phyloP scores from a whole-genome alignment of 2,329 filamentous ascomycete genomes.

The Rachicladosporium sp. region DNA sequence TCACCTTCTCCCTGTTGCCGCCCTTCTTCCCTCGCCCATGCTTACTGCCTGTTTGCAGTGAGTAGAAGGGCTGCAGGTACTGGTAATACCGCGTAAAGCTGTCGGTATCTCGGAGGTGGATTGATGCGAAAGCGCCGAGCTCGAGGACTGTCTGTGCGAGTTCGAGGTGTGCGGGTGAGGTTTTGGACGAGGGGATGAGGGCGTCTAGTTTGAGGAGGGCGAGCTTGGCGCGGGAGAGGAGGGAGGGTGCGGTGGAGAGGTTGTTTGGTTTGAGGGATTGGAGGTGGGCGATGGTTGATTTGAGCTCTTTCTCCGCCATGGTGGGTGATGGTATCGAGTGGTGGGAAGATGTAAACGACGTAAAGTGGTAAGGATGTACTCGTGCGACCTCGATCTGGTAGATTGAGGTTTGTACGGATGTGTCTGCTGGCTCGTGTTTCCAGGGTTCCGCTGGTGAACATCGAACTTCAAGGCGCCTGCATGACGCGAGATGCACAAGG shows the following conservation, averaged over 20 bases:
- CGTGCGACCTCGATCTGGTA: no score
- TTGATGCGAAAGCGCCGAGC: constrained; percentile 78
- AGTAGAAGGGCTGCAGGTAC: constrained; percentile 91
- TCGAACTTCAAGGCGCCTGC: no score
- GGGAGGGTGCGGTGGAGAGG: constrained; percentile 52
- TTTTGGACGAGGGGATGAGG: constrained; percentile 60
- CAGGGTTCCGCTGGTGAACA: no score
- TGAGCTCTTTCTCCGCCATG: constrained; percentile 64
- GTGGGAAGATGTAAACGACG: no score
- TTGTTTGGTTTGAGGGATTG: constrained; percentile 51
- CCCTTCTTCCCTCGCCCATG: no score
- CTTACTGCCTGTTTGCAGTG: constrained; percentile 37
- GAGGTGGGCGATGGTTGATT: constrained; percentile 58
- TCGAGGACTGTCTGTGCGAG: constrained; percentile 84
- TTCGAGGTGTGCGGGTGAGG: constrained; percentile 52
- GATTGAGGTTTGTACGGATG: no score
- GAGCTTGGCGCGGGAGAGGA: constrained; percentile 83
- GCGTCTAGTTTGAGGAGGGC: constrained; percentile 75
- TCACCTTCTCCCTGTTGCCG: constrained; percentile 74
- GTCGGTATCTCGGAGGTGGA: constrained; percentile 76
- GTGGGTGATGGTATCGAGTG: constrained; percentile 1
- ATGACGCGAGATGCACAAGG: no score
- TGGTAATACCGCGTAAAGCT: constrained; percentile 93
- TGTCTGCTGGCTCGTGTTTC: no score
- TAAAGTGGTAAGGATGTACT: no score